Percentiles rank a stretch among this genome's conserved stretches.
These are phyloP conservation scores for Lactifluus pinguis DNA, from an alignment of 768 basidiomycete genomes.

Conservation along the genomic window DNA sequence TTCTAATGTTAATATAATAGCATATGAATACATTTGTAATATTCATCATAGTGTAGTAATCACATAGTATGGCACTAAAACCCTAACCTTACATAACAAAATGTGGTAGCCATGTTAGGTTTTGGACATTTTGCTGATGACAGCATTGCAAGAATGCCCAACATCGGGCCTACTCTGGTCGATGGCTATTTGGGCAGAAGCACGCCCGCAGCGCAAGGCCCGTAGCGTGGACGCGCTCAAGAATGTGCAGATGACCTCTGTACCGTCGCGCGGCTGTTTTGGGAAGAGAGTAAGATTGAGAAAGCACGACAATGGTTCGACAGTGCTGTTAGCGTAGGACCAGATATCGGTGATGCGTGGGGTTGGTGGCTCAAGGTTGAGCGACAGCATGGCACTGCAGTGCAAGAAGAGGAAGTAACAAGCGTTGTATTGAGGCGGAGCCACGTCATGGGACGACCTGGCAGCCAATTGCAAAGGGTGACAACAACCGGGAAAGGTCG, in stretches of 20 bases:
- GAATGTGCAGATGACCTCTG: slow-evolving; percentile 81
- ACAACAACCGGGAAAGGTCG: slow-evolving; percentile 57
- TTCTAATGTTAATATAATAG: too few species aligned
- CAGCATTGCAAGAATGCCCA: slow-evolving; percentile 85
- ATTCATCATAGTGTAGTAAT: too few species aligned
- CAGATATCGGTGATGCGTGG: slow-evolving; percentile 83
- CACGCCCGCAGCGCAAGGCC: slow-evolving; percentile 80
- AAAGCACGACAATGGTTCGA: slow-evolving; percentile 94
- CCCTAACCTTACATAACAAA: too few species aligned
- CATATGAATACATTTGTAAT: too few species aligned
- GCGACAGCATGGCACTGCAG: slow-evolving; percentile 77
- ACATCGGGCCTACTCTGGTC: slow-evolving; percentile 86
- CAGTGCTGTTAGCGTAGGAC: slow-evolving; percentile 58
- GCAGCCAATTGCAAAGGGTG: slow-evolving; percentile 80
- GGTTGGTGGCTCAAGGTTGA: slow-evolving; percentile 98
- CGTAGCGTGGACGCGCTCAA: slow-evolving; percentile 89
- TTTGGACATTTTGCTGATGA: too few species aligned
- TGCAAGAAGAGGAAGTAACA: slow-evolving; percentile 60
- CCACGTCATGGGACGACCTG: slow-evolving; percentile 81
- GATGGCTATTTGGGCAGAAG: slow-evolving; percentile 86
- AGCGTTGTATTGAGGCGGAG: slow-evolving; percentile 64
- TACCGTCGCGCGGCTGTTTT: slow-evolving; percentile 87
- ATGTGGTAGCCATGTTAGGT: too few species aligned
- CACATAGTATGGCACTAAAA: too few species aligned
- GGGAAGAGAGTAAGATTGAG: slow-evolving; percentile 91